Conservation (phyloP, 768 basidiomycete genomes). For the Neoboletus brunneissimus region DNA sequence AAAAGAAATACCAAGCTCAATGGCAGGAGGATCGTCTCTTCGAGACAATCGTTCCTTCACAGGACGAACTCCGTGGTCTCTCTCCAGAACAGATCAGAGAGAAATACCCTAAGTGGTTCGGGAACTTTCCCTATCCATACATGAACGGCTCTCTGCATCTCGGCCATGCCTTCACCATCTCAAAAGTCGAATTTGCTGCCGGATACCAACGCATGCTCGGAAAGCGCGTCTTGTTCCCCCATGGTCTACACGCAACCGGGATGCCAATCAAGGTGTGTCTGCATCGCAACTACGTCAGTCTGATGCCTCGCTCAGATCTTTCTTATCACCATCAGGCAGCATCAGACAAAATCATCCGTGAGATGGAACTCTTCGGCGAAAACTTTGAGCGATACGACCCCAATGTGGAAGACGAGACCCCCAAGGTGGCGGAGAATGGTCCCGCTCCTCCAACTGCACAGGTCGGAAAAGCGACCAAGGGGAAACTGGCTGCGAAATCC, state of each 20-base stretch:
- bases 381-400: conserved; percentile 67
- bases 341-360: conserved; percentile 96
- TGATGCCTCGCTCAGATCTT: not conserved
- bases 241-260: conserved; percentile 96
- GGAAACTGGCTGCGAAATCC: conserved; percentile 88
- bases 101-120: conserved; percentile 94
- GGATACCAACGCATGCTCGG: conserved; percentile 95
- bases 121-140: conserved; percentile 94
- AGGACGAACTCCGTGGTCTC: conserved; percentile 61
- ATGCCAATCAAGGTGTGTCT: conserved; percentile 95
- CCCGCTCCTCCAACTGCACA: conserved; percentile 45
- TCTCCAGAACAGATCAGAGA: conserved; percentile 63
- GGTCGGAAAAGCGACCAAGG: conserved; percentile 87
- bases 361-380: conserved; percentile 92
- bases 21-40: conserved; percentile 82
- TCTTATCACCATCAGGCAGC: conserved; percentile 60
- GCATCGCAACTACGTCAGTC: not conserved
- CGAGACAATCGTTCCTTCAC: conserved; percentile 77
- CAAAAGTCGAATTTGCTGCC: conserved; percentile 95
- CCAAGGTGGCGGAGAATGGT: conserved; percentile 41
- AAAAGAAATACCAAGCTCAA: conserved; percentile 77
- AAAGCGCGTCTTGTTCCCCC: conserved; percentile 93
- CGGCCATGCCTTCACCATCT: conserved; percentile 97
- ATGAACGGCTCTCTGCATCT: conserved; percentile 98
- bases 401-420: conserved; percentile 44